A percentile compares a stretch with the other conserved stretches of the same genome.
Evolutionary conservation across 2,329 filamentous ascomycete species (phyloP).

Genomic region (Cercospora sesami): DNA sequence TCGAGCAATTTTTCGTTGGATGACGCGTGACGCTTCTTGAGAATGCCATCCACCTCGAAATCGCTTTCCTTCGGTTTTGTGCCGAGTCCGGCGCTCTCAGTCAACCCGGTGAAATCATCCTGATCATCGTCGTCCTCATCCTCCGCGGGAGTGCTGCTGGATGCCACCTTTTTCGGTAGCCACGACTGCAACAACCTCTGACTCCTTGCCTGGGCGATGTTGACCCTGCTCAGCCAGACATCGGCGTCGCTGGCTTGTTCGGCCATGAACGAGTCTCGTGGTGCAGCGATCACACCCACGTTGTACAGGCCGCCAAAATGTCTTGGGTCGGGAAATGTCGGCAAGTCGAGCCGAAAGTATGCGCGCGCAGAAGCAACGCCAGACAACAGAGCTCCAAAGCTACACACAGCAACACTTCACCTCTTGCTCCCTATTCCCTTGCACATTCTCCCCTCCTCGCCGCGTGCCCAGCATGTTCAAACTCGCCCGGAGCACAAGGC

Average conservation of each 20-base stretch:
- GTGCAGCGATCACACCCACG: not conserved
- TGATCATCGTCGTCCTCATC: constrained; percentile 52
- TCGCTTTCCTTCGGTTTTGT: constrained; percentile 15
- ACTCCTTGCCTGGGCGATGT: constrained; percentile 54
- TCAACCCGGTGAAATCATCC: constrained; percentile 50
- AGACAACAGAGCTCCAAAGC: constrained; percentile 18
- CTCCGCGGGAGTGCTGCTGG: constrained; percentile 7
- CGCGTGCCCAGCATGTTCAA: constrained; percentile 68
- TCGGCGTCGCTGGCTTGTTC: constrained; percentile 40
- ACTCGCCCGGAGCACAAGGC: constrained; percentile 72
- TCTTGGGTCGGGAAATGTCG: constrained; percentile 13
- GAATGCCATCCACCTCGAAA: constrained; percentile 37
- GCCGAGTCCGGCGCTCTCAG: constrained; percentile 24
- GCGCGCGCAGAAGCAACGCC: constrained; percentile 9
- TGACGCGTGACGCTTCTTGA: constrained; percentile 39
- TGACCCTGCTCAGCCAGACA: constrained; percentile 56
- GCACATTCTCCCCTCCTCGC: constrained; percentile 5
- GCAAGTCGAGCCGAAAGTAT: constrained; percentile 8
- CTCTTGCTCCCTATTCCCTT: constrained; percentile 1
- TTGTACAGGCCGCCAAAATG: not conserved
- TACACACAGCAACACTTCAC: constrained; percentile 18
- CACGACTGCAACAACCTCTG: constrained; percentile 58
- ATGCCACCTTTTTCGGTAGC: constrained; percentile 44
- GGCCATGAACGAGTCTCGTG: constrained; percentile 7
- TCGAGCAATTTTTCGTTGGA: constrained; percentile 47